Percentiles rank a stretch among this genome's conserved stretches.
Evolutionary conservation across 225 moss, liverwort and hornwort genomes (phyloP).

Genomic region (Anthoceros angustus): DNA sequence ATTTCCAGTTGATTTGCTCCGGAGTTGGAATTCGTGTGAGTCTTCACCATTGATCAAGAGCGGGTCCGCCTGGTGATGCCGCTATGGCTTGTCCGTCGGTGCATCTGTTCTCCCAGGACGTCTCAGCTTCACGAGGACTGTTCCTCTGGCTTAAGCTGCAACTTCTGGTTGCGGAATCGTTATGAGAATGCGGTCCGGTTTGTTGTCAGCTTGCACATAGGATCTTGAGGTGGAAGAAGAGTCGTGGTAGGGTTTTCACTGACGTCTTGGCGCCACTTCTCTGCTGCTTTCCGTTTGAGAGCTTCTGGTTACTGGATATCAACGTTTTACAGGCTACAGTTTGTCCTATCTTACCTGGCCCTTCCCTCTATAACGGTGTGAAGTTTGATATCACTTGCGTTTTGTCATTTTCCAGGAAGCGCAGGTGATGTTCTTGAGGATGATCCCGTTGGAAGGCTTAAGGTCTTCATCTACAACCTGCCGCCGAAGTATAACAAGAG

Average conservation of each 20-base stretch:
- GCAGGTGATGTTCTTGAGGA: slow-evolving; percentile 93
- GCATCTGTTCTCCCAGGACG: too few relatives aligned
- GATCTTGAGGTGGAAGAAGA: not conserved
- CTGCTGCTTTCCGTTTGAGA: not conserved
- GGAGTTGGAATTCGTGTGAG: too few relatives aligned
- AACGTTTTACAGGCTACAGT: not conserved
- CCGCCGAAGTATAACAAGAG: slow-evolving; percentile 59
- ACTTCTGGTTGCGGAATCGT: too few relatives aligned
- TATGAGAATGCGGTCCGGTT: too few relatives aligned
- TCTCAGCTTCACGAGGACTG: too few relatives aligned
- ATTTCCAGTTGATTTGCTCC: not conserved
- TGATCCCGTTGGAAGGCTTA: slow-evolving; percentile 72
- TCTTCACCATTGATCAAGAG: too few relatives aligned
- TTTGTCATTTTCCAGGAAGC: slow-evolving; percentile 33
- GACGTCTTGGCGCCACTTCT: not conserved
- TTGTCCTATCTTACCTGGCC: not conserved
- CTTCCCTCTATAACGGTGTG: not conserved
- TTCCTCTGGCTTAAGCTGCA: too few relatives aligned
- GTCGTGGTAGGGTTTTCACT: not conserved
- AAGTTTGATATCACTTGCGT: not conserved
- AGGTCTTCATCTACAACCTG: slow-evolving; percentile 69
- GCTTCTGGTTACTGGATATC: not conserved
- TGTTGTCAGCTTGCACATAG: not conserved
- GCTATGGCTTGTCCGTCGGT: too few relatives aligned
- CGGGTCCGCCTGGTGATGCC: too few relatives aligned